Base-by-base conservation (phyloP, 2,329 filamentous ascomycete species). In the Fusarium phyllophilum region DNA sequence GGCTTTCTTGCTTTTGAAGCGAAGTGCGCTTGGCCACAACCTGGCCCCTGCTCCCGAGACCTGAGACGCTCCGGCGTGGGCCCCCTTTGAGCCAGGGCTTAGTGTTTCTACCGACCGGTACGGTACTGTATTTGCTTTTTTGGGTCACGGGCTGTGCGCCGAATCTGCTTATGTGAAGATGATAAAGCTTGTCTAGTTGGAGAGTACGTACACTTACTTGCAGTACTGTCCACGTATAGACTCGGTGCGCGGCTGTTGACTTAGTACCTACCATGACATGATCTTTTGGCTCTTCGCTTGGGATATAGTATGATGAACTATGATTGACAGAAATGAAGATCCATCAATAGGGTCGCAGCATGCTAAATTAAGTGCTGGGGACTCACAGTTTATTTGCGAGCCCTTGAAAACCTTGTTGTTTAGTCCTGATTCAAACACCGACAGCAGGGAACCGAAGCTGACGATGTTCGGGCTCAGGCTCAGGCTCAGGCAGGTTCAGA, bases 11-110 rank as follows among this genome's bases (percentile, higher is more conserved):
- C 66, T 68, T 63, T 57, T 54, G 44, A 58, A 60, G 62, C 54
- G 49, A 68, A 36, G 41, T 62, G 45, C 51, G 58, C 45, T 69
- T 65, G 61, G 54, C 42, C 59, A 73, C 42, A 66, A 24, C 44
- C 29, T 62, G 64, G 54, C 56, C 63, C 64, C 65, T 65, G 73
- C 73, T 77, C 64, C 75, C 75, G 75, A 77, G 56, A 77, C 75
- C 75, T 77, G 75, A 77, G 77, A 77, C 75, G 75, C 62, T 58
- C 73, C 75, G 74, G 74, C 69, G 75, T 72, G 68, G 71, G 72
- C 57, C 59, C 18, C 24, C 48, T 60, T 45, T 64, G 51, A 74
- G 54, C 68, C 55, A 62, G 68, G 68, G 72, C 56, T 66, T 72
- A 75, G 70, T 57, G 71, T 68, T 63, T 57, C 55, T 70, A 46